Evolutionary conservation across 148 eudicot species (phyloP).

Genomic region (Agrostemma githago): DNA sequence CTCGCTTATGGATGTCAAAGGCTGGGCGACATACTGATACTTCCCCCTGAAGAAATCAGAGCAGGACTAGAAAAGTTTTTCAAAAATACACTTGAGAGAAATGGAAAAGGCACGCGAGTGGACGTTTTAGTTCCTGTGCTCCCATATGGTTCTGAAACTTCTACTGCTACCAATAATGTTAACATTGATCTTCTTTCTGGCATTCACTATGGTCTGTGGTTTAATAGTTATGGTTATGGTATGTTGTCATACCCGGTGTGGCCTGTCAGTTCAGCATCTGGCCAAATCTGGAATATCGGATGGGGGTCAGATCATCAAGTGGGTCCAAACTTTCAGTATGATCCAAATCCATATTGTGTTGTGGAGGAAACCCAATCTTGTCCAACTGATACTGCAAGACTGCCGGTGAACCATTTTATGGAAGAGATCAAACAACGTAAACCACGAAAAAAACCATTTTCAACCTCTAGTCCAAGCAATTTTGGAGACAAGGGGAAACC

Average conservation of each 20-base stretch:
- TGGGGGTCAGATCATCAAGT: constrained; percentile 15
- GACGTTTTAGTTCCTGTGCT: constrained; percentile 27
- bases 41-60: constrained; percentile 24
- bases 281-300: constrained; percentile 14
- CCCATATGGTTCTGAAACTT: constrained; percentile 17
- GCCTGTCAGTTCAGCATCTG: background rate
- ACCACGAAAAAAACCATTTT: background rate
- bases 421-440: background rate
- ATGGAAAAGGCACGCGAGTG: constrained; percentile 28
- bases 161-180: constrained; percentile 7
- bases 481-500: background rate
- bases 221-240: constrained; percentile 25
- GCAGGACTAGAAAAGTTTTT: constrained; percentile 30
- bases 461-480: background rate
- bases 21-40: constrained; percentile 24
- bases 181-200: constrained; percentile 21
- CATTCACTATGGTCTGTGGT: constrained; percentile 27
- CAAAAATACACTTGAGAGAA: constrained; percentile 22
- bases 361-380: constrained; percentile 13
- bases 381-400: background rate
- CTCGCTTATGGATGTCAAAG: constrained; percentile 31
- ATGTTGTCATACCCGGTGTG: constrained; percentile 15
- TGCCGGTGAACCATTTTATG: background rate
- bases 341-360: constrained; percentile 14
- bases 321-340: constrained; percentile 18